phyloP scores from a whole-genome alignment of 2,329 filamentous ascomycete species.

The Pseudopyricularia cyperi region DNA sequence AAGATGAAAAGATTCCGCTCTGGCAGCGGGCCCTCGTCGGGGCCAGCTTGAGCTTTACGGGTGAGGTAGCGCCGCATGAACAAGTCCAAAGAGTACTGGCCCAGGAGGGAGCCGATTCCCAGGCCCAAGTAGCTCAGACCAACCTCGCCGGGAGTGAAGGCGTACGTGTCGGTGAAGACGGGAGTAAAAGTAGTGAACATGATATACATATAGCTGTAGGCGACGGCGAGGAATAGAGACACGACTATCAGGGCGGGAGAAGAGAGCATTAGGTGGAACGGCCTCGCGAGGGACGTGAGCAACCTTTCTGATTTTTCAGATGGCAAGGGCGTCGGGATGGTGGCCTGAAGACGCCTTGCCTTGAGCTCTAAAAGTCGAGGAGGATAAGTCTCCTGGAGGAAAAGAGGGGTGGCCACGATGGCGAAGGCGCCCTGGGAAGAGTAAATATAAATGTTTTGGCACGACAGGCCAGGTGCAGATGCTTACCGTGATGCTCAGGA shows the following conservation, averaged over 20 bases:
- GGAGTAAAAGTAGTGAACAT: conserved; percentile 25
- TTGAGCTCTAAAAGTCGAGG: not conserved
- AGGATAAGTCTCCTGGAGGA: not conserved
- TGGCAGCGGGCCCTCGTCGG: not conserved
- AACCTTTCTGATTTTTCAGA: not conserved
- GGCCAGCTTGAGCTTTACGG: too few species aligned
- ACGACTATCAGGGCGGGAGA: conserved; percentile 33
- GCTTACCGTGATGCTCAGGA: conserved; percentile 3
- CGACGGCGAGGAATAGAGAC: conserved; percentile 36
- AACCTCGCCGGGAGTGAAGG: conserved; percentile 29
- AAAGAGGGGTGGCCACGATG: not conserved
- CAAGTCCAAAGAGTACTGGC: conserved; percentile 12
- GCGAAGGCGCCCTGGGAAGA: not conserved
- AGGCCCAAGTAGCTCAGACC: conserved; percentile 36
- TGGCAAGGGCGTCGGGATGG: not conserved
- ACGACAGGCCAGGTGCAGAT: not conserved
- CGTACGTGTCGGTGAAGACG: conserved; percentile 31
- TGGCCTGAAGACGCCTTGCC: not conserved
- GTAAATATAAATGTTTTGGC: not conserved
- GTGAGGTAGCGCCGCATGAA: not conserved
- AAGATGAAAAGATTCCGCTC: not conserved
- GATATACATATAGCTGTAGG: conserved; percentile 38
- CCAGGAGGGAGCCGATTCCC: conserved; percentile 26
- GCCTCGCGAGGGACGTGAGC: conserved; percentile 14
- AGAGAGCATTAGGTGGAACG: conserved; percentile 35